Evolutionary conservation across 805 yeast genomes (phyloP).

Genomic region (Kodamaea hsintzibuensis): DNA sequence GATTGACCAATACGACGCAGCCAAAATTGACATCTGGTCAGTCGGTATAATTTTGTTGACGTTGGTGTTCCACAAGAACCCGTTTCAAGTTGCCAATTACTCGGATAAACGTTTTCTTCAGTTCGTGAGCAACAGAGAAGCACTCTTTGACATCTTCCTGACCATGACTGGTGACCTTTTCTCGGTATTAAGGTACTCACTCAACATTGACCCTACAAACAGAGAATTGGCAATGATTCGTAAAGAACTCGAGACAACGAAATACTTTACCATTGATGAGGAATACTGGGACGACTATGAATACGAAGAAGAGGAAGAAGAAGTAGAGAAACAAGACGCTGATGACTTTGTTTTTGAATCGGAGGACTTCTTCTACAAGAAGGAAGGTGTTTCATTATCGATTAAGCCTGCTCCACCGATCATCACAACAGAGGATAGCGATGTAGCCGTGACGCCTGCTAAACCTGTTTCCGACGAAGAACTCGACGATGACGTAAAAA

Average conservation of each 20-base stretch:
- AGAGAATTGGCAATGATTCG: conserved; percentile 66
- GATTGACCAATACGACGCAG: conserved; percentile 68
- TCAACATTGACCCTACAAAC: conserved; percentile 85
- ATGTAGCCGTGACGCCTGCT: neutral
- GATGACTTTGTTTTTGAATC: neutral
- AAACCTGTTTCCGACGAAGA: neutral
- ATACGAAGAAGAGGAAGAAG: conserved; percentile 26
- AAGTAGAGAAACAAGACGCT: conserved; percentile 15
- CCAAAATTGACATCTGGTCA: conserved; percentile 87
- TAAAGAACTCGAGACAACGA: conserved; percentile 57
- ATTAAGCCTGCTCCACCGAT: neutral
- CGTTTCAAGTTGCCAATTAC: conserved; percentile 78
- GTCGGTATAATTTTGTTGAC: conserved; percentile 81
- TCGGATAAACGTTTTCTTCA: conserved; percentile 81
- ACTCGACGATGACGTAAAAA: neutral
- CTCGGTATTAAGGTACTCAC: conserved; percentile 72
- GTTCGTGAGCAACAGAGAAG: conserved; percentile 85
- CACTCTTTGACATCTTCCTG: conserved; percentile 88
- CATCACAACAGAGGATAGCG: neutral
- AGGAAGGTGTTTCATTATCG: neutral
- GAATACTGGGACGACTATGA: conserved; percentile 36
- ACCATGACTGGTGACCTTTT: conserved; percentile 85
- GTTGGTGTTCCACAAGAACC: conserved; percentile 84
- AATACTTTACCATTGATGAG: conserved; percentile 81
- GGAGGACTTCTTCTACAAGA: conserved; percentile 4